phyloP scores from a whole-genome alignment of 768 basidiomycete genomes.

The Mycena kentingensis region DNA sequence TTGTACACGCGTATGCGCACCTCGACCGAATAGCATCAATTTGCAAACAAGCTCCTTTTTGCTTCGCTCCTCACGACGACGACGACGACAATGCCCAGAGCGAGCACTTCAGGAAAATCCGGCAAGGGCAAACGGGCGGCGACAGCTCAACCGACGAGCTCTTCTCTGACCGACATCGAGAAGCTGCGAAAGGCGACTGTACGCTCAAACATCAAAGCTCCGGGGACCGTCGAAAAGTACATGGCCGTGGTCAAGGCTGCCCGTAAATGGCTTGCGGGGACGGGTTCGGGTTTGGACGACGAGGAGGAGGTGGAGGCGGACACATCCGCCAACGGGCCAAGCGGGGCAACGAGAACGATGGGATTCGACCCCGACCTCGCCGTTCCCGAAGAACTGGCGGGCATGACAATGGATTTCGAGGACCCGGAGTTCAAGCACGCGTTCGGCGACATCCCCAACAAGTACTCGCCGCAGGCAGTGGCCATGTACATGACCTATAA shows the following conservation, averaged over 20 bases:
- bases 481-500: neutral
- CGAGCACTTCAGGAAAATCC: too few species aligned
- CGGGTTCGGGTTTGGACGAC: neutral
- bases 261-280: neutral
- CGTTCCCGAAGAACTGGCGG: neutral
- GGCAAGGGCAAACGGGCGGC: neutral
- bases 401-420: neutral
- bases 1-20: too few species aligned
- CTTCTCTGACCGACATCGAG: neutral
- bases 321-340: neutral
- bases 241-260: neutral
- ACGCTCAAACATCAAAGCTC: neutral
- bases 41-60: too few species aligned
- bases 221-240: neutral
- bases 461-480: neutral
- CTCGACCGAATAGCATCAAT: too few species aligned
- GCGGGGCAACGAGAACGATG: neutral
- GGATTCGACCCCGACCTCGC: neutral
- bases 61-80: too few species aligned
- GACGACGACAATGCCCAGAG: too few species aligned
- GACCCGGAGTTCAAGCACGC: neutral
- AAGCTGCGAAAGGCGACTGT: neutral
- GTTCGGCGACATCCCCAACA: neutral
- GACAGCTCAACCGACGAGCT: neutral
- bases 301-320: neutral